Conservation (phyloP, 148 eudicot species). For the Fagopyrum homotropicum region DNA sequence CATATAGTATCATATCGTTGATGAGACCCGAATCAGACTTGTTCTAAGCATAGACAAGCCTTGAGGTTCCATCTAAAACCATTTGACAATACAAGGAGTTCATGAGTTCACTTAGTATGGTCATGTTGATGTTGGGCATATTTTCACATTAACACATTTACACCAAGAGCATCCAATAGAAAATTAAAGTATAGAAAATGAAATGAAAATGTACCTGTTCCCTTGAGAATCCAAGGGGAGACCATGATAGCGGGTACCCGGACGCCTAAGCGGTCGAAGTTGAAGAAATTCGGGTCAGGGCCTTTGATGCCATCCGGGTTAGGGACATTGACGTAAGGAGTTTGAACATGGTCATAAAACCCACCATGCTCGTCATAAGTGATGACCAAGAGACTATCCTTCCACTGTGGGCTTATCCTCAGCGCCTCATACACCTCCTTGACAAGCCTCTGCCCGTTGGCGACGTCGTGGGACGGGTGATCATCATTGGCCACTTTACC, state of each 20-base stretch:
- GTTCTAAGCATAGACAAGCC: too few species aligned
- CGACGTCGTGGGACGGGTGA: constrained; percentile 91
- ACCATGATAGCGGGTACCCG: constrained; percentile 93
- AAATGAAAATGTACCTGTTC: constrained; percentile 34
- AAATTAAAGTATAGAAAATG: too few species aligned
- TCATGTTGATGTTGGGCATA: too few species aligned
- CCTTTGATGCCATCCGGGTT: constrained; percentile 87
- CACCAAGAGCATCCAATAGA: too few species aligned
- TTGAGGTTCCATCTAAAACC: too few species aligned
- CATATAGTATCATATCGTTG: too few species aligned
- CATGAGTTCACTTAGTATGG: too few species aligned
- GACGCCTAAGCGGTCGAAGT: constrained; percentile 89
- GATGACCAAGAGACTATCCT: constrained; percentile 58
- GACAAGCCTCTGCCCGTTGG: constrained; percentile 79
- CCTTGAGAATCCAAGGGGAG: constrained; percentile 94
- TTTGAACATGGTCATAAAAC: constrained; percentile 81
- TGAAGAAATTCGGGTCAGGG: constrained; percentile 74
- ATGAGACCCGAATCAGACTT: too few species aligned
- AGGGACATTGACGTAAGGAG: constrained; percentile 71
- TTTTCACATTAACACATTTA: too few species aligned
- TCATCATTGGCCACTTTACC: constrained; percentile 77
- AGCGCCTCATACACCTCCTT: constrained; percentile 86
- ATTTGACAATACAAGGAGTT: too few species aligned
- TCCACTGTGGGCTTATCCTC: constrained; percentile 87
- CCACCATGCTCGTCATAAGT: constrained; percentile 98